A percentile compares a stretch with the other conserved stretches of the same genome.
Evolutionary conservation across 1,284 basidiomycete species (phyloP).

Genomic region (Marasmius fiardii): DNA sequence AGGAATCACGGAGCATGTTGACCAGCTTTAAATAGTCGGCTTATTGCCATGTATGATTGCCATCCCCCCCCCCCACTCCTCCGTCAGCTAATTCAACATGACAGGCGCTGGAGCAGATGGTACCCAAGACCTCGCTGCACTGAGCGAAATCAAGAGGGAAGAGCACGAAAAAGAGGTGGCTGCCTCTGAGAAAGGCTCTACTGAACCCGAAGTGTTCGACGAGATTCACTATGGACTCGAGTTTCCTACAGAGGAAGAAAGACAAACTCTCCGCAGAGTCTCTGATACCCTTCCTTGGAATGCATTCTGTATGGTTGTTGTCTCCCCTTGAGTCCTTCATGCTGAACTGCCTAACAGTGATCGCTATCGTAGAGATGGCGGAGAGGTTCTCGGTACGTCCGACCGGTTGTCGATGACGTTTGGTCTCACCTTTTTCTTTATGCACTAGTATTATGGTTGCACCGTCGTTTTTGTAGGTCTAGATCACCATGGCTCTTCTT

Average conservation of each 20-base stretch:
- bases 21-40: no score
- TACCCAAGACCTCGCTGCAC: neutral
- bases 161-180: neutral
- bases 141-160: constrained; percentile 3
- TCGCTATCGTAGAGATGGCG: constrained; percentile 10
- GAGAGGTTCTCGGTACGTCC: constrained; percentile 11
- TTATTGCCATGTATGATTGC: no score
- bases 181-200: neutral
- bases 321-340: neutral
- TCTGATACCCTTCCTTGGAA: constrained; percentile 46
- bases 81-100: neutral
- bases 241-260: constrained; percentile 54
- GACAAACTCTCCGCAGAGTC: constrained; percentile 42
- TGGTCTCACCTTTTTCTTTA: neutral
- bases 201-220: constrained; percentile 17
- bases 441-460: constrained; percentile 52
- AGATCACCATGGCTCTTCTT: neutral
- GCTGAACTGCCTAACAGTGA: constrained; percentile 1
- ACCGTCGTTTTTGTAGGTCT: constrained; percentile 61
- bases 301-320: constrained; percentile 6
- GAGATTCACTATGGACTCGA: constrained; percentile 38
- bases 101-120: neutral
- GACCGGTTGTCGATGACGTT: neutral
- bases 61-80: no score
- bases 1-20: no score